Base-by-base conservation (phyloP, 768 basidiomycete genomes). In the Tylopilus intermedius region DNA sequence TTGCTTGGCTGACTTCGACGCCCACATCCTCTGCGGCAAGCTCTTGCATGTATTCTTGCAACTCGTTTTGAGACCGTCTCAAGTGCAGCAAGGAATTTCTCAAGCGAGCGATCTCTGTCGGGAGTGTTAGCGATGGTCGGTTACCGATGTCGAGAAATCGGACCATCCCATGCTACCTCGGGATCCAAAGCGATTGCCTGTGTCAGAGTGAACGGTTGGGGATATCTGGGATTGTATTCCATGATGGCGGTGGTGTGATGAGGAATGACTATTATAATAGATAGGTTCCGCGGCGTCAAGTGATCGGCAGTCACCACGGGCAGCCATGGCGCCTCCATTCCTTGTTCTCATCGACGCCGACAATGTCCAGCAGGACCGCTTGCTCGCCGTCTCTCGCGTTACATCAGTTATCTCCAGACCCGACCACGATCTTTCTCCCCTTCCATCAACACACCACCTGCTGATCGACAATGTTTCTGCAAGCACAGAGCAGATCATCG, bases 171-270 rank as follows among this genome's bases (percentile, higher is more conserved):
- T 50, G 90, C 85, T 9, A 82, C 76, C 14, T 78, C 66, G 6
- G 86, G 79, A 58, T 89, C 86, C 49, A 92, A 73, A 15, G 69
- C 71, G 29, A 79, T 69, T 0, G 86, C 89, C 59, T 90, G 79
- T 32, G 70, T 62, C 32, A 89, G 64, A 6, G 87, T 81, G 67
- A 91, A 93, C 1, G 90, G 90, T 58, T 93, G 90, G 9, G 74
- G 57, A 68, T 86, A 82, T 39, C 78, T 81, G 33, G 87, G 84
- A 44, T 58, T 72, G 67, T 82, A 88, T 41, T 86, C 83, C 85
- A 88, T 86, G 38, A 33, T 26, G 52, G 40, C 26, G 40, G 29
- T 30, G 30, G 30, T 30, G 30, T 30, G 9, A 6, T 30, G 24
- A 24, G 2, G 24, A 24, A 24, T 24, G 32, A 33, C 32, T 33